Evolutionary conservation across 345 rosid species (phyloP), one percentile per base, ranked within the genome.

Genomic region (Ceriops decandra): DNA sequence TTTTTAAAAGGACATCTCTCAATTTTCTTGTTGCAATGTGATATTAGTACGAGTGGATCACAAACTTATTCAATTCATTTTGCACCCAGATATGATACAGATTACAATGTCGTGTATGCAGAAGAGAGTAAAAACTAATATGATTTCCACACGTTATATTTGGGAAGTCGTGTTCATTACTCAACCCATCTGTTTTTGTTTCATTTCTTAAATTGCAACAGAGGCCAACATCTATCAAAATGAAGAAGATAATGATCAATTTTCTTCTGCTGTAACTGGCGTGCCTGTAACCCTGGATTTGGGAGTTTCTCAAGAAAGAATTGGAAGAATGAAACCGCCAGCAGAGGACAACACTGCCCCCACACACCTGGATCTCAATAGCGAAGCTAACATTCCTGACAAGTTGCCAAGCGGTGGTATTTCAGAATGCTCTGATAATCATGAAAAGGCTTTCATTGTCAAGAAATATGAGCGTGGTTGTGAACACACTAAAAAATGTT

Each of bases 291-390:
- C 77, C 61, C 47, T 60, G 61, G 77, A 49, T 60, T 46, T 63
- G 10, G 72, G 62, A 60, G 77, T 77, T 64, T 76, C 77, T 61
- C 70, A 68, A 74, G 75, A 62, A 74, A 76, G 51, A 60, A 32
- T 28, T 19, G 70, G 57, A 32, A 79, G 68, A 56, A 66, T 68
- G n/a, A 10, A 16, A 57, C 66, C 66, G 0, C 26, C 70, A 31
- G 26, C 52, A 58, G 73, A 60, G 28, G 67, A 53, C 49, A 68
- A 65, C 58, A 46, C 28, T 72, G 67, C 63, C 52, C 36, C 75
- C 6, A 65, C 20, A 53, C 58, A 70, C 54, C 73, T 86, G 63
- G 87, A 80, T 78, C 87, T 80, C 66, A 81, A 80, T 63, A 66
- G 74, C 54, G 85, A 74, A 60, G 74, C 64, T 64, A 64, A 73